phyloP scores from a whole-genome alignment of 164 flowering plant genomes.

The Chloranthus sessilifolius region DNA sequence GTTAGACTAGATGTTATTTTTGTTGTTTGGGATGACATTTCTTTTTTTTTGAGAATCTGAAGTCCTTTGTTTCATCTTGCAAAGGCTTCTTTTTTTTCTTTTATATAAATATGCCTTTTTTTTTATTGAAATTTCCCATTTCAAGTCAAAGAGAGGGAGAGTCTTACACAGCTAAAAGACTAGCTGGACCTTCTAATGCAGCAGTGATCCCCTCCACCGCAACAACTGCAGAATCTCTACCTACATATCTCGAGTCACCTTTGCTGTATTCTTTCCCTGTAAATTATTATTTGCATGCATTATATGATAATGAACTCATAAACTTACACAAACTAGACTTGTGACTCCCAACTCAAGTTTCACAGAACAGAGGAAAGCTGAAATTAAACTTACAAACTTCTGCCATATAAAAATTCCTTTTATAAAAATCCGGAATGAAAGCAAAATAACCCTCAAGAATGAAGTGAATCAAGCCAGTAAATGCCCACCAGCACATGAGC shows the following conservation, averaged over 20 bases:
- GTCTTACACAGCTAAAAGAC: constrained; percentile 75
- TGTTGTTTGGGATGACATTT: no score
- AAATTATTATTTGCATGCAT: constrained; percentile 1
- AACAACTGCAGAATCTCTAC: constrained; percentile 65
- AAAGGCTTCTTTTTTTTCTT: no score
- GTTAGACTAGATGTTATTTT: no score
- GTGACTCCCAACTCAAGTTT: not conserved
- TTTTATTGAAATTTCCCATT: no score
- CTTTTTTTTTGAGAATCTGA: no score
- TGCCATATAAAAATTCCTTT: constrained; percentile 63
- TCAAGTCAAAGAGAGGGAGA: no score
- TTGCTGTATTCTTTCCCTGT: constrained; percentile 99
- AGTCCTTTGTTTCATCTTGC: no score
- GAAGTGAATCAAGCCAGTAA: constrained; percentile 87
- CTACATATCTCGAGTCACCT: constrained; percentile 94
- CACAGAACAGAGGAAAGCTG: not conserved
- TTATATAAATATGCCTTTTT: no score
- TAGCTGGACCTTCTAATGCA: constrained; percentile 82
- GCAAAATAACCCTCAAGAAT: constrained; percentile 84
- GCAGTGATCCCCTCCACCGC: constrained; percentile 88
- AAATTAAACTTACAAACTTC: constrained; percentile 96
- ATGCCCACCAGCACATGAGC: constrained; percentile 98
- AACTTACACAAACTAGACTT: not conserved
- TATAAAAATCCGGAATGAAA: constrained; percentile 83
- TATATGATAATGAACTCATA: not conserved